These are phyloP conservation scores for Hordeum vulgare DNA, from an alignment of 176 grass and related monocot genomes.

Conservation along the genomic window DNA sequence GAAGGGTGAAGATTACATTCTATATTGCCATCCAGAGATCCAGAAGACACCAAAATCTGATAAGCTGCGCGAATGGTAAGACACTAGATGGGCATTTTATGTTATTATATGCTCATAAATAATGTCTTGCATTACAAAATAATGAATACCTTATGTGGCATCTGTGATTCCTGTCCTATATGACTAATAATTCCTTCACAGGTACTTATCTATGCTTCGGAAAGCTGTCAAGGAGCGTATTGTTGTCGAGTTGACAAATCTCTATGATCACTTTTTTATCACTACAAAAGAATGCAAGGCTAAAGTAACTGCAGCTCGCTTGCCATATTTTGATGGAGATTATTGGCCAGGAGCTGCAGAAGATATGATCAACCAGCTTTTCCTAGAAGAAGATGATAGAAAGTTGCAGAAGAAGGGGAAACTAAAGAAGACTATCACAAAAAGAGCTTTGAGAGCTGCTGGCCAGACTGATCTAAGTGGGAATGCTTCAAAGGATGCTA, in stretches of 20 bases:
- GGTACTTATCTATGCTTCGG: conserved; percentile 93
- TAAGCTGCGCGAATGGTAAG: conserved; percentile 79
- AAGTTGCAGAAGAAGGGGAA: conserved; percentile 68
- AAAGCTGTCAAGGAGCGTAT: conserved; percentile 77
- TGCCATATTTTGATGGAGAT: conserved; percentile 98
- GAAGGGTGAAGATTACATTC: conserved; percentile 93
- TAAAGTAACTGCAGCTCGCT: conserved; percentile 66
- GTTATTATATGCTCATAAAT: background rate
- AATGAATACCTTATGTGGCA: background rate
- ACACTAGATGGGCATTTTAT: background rate
- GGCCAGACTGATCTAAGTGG: conserved; percentile 60
- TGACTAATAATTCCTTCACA: conserved; percentile 28
- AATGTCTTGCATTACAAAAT: background rate
- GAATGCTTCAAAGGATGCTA: conserved; percentile 74
- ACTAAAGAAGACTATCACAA: conserved; percentile 61
- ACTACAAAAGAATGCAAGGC: conserved; percentile 55
- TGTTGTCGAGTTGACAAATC: conserved; percentile 76
- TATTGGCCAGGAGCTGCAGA: conserved; percentile 95
- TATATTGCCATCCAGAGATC: conserved; percentile 97
- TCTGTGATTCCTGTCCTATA: background rate
- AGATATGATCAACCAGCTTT: conserved; percentile 79
- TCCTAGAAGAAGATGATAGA: conserved; percentile 41
- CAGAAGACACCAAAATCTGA: conserved; percentile 96
- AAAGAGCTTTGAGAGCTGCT: conserved; percentile 65
- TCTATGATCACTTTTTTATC: conserved; percentile 79